Conservation (phyloP, 371 early-diverging fungal genomes). For the Batrachochytrium dendrobatidis region DNA sequence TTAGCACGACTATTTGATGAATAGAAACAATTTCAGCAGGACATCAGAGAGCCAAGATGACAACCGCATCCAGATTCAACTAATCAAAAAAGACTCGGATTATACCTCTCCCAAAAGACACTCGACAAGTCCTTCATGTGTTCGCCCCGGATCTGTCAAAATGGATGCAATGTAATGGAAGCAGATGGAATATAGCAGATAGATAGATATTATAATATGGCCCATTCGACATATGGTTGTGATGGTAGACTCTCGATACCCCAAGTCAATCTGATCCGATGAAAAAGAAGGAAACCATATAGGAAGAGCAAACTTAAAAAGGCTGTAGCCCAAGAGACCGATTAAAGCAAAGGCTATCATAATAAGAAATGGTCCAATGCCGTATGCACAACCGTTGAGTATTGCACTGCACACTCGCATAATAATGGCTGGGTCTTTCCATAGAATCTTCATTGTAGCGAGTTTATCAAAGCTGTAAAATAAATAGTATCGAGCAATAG, state of each 20-base stretch:
- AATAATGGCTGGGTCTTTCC: too few relatives aligned
- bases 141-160: slow-evolving; percentile 21
- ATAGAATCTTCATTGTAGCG: not conserved
- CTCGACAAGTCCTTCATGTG: not conserved
- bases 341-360: slow-evolving; percentile 22
- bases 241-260: not conserved
- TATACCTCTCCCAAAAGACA: slow-evolving; percentile 4
- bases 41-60: too few relatives aligned
- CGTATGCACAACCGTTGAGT: slow-evolving; percentile 11
- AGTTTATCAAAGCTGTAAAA: too few relatives aligned
- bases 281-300: slow-evolving; percentile 5
- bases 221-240: not conserved
- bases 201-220: slow-evolving; percentile 14
- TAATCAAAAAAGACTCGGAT: too few relatives aligned
- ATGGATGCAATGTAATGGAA: slow-evolving; percentile 27
- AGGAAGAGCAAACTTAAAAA: slow-evolving; percentile 21
- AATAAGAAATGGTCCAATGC: slow-evolving; percentile 25
- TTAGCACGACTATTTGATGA: too few relatives aligned
- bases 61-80: too few relatives aligned
- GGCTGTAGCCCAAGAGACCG: slow-evolving; percentile 14
- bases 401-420: too few relatives aligned
- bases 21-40: too few relatives aligned
- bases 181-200: slow-evolving; percentile 21
- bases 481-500: too few relatives aligned
- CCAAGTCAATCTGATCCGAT: not conserved